Evolutionary conservation across 2,329 filamentous ascomycete species (phyloP), one percentile per base, ranked within the genome.

Genomic region (Beauveria sp.): DNA sequence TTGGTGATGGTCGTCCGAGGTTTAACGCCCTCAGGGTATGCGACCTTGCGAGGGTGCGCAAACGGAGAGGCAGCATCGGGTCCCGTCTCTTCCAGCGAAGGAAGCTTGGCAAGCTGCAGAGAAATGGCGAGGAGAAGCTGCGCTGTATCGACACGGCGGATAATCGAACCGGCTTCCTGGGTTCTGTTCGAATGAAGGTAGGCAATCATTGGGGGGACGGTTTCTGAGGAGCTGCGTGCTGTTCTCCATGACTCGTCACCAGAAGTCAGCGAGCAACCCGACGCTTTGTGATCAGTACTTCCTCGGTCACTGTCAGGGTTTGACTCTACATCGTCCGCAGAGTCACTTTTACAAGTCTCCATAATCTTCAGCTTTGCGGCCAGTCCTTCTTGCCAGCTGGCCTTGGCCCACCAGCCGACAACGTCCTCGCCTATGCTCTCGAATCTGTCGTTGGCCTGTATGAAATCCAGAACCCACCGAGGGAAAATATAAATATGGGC

Each of bases 401-500:
- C 87, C 73, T 98, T 98, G 40, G 93, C 91, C 92, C 93, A 96
- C 89, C 91, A 96, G 7, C 93, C 92, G 18, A 98, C 80, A 6
- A 97, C 86, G 69, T 98, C 93, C 73, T 98, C 93, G 38, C 89
- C 90, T 53, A 99, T 87, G 61, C 88, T 96, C 68, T 96, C 90
- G 65, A 99, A 85, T 12, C 83, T 86, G 34, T 93, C 88, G 69
- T 97, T 96, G 64, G 83, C 80, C 62, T 85, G 83, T 48, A 96
- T 85, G 73, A 96, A 89, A 60, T 96, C 88, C 69, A 96, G 84
- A 9, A 96, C 83, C 93, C 95, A 98, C 66, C 86, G 86, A 0
- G 95, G 95, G 67, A 99, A 90, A 65, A 99, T 86, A 74, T 99
- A 99, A 62, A 98, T 88, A 71, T 98, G 93, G 0, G 93, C 90